Base-by-base conservation (phyloP, 805 yeast species). In the Starmerella floris region DNA sequence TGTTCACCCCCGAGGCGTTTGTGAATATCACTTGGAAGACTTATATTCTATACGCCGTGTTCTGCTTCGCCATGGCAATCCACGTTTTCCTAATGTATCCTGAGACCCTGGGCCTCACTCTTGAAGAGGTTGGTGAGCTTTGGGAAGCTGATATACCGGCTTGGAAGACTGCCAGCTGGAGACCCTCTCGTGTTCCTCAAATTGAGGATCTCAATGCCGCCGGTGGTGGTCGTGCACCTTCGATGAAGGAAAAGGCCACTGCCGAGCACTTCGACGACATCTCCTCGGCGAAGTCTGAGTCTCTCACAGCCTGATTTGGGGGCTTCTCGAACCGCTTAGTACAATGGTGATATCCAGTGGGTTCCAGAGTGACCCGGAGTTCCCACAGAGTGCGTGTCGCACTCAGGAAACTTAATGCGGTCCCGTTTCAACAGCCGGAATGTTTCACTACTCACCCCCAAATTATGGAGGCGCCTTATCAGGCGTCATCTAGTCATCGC, bases 111-210 rank as follows among this genome's bases (percentile, higher is more conserved):
- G 79, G 80, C 43, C 67, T 75, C 51, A 61, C 74, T 10, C 70
- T 79, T 57, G 84, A 78, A 58, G 79, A 78, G 57, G 74, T 78
- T 48, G 83, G 76, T 55, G 73, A 70, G 56, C 59, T 78, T 57
- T 79, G 76, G 54, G 69, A 62, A 27, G 35, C 51, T 13, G 38
- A 43, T 30, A 43, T 54, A 11, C 54, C 58, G 16, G 54, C 57
- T 9, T 54, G 57, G 57, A 37, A 40, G 20, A 40, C 54, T 11
- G 26, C 46, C 15, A 34, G 17, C 40, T 52, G 52, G 48, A 38
- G 40, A 42, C 52, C 56, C 19, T 6, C 23, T n/a, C 20, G 15
- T 15, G 44, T 44, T 30, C 53, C 49, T 26, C 35, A 43, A 26
- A 37, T 46, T 40, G 43, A n/a, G 21, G 59, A 54, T 9, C 55